Conservation (phyloP, 2,329 filamentous ascomycete genomes). For the Trichoderma breve region DNA sequence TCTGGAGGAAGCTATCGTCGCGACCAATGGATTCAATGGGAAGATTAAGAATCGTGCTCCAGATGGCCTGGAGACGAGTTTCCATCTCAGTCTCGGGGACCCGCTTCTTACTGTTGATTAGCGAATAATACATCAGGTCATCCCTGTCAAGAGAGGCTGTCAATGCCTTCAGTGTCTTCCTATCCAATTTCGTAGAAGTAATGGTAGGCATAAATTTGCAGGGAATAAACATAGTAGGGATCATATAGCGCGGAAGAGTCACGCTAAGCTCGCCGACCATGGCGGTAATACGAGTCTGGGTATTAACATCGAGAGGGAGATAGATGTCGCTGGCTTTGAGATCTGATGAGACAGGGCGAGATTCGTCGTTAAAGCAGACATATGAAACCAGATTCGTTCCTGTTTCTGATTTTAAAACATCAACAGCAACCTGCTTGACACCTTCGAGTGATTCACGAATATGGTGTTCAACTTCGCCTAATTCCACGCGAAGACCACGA, state of each 20-base stretch:
- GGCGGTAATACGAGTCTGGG: background rate
- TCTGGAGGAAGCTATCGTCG: conserved; percentile 23
- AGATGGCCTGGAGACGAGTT: conserved; percentile 22
- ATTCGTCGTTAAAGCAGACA: background rate
- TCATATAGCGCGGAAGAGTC: conserved; percentile 38
- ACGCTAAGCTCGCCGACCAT: background rate
- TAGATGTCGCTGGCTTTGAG: background rate
- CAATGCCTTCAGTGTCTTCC: background rate
- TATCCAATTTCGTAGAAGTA: conserved; percentile 17
- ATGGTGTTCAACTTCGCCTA: conserved; percentile 31
- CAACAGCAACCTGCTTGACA: conserved; percentile 11
- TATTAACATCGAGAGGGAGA: background rate
- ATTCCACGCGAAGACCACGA: conserved; percentile 56
- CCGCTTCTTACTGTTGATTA: background rate
- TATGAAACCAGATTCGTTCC: conserved; percentile 8
- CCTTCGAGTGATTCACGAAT: conserved; percentile 5
- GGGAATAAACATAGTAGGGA: conserved; percentile 42
- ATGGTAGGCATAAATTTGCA: conserved; percentile 37
- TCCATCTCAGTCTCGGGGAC: conserved; percentile 21
- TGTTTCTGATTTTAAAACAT: conserved; percentile 4
- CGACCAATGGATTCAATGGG: conserved; percentile 17
- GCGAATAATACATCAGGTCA: background rate
- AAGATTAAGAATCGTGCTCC: conserved; percentile 22
- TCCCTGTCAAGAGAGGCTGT: background rate
- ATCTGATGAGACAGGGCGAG: background rate